A percentile compares a stretch with the other conserved stretches of the same genome.
Evolutionary conservation across 129 eudicot genomes (phyloP).

Genomic region (Saussurea involucrata): DNA sequence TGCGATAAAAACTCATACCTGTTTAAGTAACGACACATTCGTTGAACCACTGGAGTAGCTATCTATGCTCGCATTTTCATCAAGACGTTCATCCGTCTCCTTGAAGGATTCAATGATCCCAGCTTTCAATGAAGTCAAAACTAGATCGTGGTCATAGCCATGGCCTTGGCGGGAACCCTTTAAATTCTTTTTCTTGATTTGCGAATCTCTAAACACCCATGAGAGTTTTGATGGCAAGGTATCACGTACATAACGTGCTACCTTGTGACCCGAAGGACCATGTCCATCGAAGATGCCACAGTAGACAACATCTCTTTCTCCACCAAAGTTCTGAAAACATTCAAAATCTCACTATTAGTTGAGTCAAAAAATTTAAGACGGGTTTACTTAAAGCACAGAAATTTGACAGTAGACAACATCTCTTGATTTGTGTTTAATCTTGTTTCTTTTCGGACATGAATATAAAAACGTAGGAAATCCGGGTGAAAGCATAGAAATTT

Average conservation of each 20-base stretch:
- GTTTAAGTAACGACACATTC: slow-evolving; percentile 41
- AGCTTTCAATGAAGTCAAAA: slow-evolving; percentile 34
- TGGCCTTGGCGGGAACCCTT: not conserved
- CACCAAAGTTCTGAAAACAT: slow-evolving; percentile 46
- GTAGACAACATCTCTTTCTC: slow-evolving; percentile 41
- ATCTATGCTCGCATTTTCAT: slow-evolving; percentile 35
- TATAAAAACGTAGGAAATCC: not conserved
- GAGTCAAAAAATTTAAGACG: not conserved
- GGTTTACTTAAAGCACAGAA: not conserved
- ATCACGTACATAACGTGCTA: slow-evolving; percentile 47
- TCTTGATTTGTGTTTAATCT: not conserved
- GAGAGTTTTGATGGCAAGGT: slow-evolving; percentile 49
- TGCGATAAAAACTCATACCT: slow-evolving; percentile 28
- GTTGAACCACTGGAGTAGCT: slow-evolving; percentile 76
- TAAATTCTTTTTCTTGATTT: not conserved
- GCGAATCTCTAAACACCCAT: slow-evolving; percentile 8
- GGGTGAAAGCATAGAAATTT: not conserved
- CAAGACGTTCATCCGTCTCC: slow-evolving; percentile 58
- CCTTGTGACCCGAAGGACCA: slow-evolving; percentile 77
- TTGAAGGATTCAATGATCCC: slow-evolving; percentile 36
- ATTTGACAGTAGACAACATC: no score
- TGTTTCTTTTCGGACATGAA: not conserved
- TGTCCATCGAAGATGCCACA: slow-evolving; percentile 82
- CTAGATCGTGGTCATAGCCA: slow-evolving; percentile 12
- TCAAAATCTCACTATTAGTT: not conserved